Conservation (phyloP, 2,329 filamentous ascomycete genomes). For the Achaetomium macrosporum region DNA sequence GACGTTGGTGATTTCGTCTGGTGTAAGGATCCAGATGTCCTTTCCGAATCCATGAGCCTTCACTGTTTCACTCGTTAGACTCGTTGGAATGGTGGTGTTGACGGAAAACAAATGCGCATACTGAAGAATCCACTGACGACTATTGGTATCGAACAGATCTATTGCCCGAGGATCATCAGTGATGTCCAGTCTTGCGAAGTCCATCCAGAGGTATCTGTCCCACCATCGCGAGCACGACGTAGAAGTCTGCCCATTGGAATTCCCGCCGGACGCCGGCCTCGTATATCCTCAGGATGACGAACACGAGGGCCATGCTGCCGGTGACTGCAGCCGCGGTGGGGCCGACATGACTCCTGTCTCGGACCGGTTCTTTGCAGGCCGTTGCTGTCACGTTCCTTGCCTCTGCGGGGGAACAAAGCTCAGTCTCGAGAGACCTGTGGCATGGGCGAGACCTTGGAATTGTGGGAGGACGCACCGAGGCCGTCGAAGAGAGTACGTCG, state of each 20-base stretch:
- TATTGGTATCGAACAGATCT: not conserved
- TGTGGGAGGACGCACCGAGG: not conserved
- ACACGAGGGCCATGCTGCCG: not conserved
- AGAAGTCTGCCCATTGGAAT: constrained; percentile 1
- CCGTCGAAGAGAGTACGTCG: not conserved
- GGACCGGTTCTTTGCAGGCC: not conserved
- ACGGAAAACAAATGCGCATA: not conserved
- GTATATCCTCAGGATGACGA: not conserved
- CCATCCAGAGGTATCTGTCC: no score
- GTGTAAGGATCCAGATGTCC: not conserved
- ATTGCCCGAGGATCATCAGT: not conserved
- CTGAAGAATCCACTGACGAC: constrained; percentile 3
- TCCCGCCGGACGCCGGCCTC: not conserved
- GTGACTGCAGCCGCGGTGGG: not conserved
- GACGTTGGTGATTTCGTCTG: not conserved
- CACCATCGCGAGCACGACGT: not conserved
- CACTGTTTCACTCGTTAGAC: not conserved
- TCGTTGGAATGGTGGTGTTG: not conserved
- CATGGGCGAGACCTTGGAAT: not conserved
- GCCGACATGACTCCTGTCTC: not conserved
- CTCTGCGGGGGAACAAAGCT: not conserved
- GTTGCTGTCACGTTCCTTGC: constrained; percentile 1
- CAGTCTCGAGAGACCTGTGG: no score
- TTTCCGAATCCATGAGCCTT: constrained; percentile 2
- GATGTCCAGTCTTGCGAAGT: not conserved